Base-by-base conservation (phyloP, 345 rosid genomes). In the Populus alba region DNA sequence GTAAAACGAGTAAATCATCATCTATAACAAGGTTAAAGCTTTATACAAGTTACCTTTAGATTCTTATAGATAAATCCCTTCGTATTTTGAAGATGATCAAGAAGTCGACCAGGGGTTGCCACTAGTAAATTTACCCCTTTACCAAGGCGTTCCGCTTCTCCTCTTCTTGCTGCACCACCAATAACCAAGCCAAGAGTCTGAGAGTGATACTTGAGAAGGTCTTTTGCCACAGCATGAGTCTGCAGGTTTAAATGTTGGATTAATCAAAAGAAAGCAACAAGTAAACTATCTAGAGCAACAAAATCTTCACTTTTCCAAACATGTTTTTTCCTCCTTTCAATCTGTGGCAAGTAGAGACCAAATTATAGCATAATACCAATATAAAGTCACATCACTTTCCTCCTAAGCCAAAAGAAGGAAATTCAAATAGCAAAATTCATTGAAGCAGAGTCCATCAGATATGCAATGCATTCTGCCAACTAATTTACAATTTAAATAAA, bases 21-120 rank as follows among this genome's bases (percentile, higher is more conserved):
- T 0, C 35, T 23, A 61, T 7, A 38, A 66, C 63, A 39, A 59
- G 13, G 25, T 35, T 37, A 65, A 68, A 70, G 69, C 35, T 51
- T 33, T 47, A 4, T 61, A 23, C 6, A 67, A 11, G 41, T 43
- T 85, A 94, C 99, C 97, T 96, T 96, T 74, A 97, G 82, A 78
- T 91, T 88, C 82, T 94, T 97, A 84, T 74, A 94, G 63, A 91
- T 83, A 81, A 97, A 97, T 47, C 94, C 92, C 83, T 92, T 92
- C 7, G 97, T 94, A 78, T 97, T 86, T 73, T 92, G 98, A 84
- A 94, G 96, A 88, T 92, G 99, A 78, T 97, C 97, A 78, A 97
- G 94, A 80, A 97, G 97, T 23, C 98, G 94, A 63, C 98, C 97
- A 80, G 97, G 99, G 23, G 99, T 97, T 80, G 97, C 99, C 49